Conservation (phyloP, 345 rosid species). For the Moricandia arvensis region DNA sequence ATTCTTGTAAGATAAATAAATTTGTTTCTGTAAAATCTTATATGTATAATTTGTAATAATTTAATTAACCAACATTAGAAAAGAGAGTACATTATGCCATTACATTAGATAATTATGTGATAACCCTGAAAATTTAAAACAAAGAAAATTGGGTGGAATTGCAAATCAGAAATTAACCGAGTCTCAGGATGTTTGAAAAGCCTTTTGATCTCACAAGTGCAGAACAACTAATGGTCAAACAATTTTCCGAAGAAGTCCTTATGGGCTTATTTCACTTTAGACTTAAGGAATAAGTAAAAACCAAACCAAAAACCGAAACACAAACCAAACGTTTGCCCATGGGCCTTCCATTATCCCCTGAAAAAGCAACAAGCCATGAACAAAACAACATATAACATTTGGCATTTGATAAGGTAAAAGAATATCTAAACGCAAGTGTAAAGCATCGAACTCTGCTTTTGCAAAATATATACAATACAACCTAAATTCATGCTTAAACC, state of each 20-base stretch:
- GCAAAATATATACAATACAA: neutral
- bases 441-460: neutral
- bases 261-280: neutral
- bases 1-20: too few relatives aligned
- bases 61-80: too few relatives aligned
- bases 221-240: neutral
- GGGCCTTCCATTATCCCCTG: neutral
- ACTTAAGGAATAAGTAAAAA: neutral
- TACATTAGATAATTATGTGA: neutral
- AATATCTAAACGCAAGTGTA: neutral
- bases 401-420: neutral
- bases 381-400: neutral
- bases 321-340: conserved; percentile 1
- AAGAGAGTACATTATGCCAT: neutral
- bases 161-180: too few relatives aligned
- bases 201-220: neutral
- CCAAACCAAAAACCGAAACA: neutral
- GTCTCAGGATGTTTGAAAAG: too few relatives aligned
- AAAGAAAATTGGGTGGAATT: neutral
- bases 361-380: neutral
- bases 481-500: neutral
- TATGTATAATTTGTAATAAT: too few relatives aligned
- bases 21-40: too few relatives aligned
- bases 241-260: neutral
- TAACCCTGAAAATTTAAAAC: neutral